phyloP scores from a whole-genome alignment of 1,284 basidiomycete genomes.

The Leccinum holopus region DNA sequence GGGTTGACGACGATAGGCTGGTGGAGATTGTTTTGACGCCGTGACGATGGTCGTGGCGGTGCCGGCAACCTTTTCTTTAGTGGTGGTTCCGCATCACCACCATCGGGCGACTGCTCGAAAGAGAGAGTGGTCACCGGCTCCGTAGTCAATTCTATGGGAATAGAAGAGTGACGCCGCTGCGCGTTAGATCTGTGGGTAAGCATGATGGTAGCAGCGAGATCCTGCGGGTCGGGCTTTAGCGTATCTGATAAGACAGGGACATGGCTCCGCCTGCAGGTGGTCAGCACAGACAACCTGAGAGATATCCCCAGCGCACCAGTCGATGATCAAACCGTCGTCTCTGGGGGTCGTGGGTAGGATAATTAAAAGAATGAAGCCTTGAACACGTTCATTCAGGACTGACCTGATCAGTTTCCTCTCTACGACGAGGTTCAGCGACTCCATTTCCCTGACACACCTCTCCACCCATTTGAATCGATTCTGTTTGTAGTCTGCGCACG shows the following conservation, averaged over 20 bases:
- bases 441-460: conserved; percentile 21
- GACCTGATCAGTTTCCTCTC: conserved; percentile 30
- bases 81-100: conserved; percentile 1
- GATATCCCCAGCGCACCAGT: conserved; percentile 22
- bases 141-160: neutral
- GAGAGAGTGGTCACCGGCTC: neutral
- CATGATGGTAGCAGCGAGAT: conserved; percentile 32
- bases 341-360: conserved; percentile 9
- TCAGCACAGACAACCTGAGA: neutral
- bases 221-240: conserved; percentile 23
- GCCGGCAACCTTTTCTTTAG: conserved; percentile 16
- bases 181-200: conserved; percentile 31
- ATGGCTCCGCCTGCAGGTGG: conserved; percentile 26
- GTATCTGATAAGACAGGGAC: conserved; percentile 35
- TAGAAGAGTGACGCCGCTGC: conserved; percentile 7
- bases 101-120: neutral
- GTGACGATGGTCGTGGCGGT: conserved; percentile 18
- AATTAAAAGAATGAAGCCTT: neutral
- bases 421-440: conserved; percentile 19
- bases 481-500: conserved; percentile 20
- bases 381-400: conserved; percentile 1
- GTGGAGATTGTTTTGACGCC: conserved; percentile 9
- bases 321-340: conserved; percentile 33
- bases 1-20: neutral
- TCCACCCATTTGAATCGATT: conserved; percentile 26